Base-by-base conservation (phyloP, 2,329 filamentous ascomycete genomes). In the Botrytis galanthina region DNA sequence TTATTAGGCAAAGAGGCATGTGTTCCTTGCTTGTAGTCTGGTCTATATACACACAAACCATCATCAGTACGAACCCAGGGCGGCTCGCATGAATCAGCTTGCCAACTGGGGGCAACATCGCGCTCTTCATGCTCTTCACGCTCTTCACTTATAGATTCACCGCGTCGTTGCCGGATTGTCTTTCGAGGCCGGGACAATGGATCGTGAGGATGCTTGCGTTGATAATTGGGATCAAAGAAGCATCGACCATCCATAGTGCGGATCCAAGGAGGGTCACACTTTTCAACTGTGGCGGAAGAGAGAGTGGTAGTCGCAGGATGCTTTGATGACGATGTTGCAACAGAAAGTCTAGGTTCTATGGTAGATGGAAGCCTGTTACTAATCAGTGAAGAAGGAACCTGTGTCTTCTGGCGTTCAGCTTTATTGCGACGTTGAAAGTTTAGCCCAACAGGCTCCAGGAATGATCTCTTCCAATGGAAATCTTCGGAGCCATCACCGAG, bases 201-300 rank as follows among this genome's bases (percentile, higher is more conserved):
- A 14, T 57, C 48, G 2, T 42, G 16, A 12, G 26, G 66, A 42
- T 68, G 26, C n/a, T 68, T 14, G 26, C 48, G 35, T 57, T 26
- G 9, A 42, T 68, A 68, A 2, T 68, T 68, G 18, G 66, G 66
- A 32, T 42, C 66, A 16, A 42, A 68, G 18, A 68, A 57, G 29
- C 66, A 68, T 20, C 35, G 46, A 3, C 66, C 66, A 57, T 68
- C 48, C 48, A 8, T 57, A 57, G 66, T 57, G 26, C 66, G 48
- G n/a, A 68, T 57, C 48, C 66, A 68, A 57, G 48, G 48, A 37
- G 35, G 26, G 1, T 57, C 35, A 32, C 66, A 68, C 5, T 37
- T 51, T 42, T 26, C n/a, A 39, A 18, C 18, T 20, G 16, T 46
- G 39, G n/a, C 16, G 18, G n/a, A 8, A 64, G 61, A 5, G 18